A percentile compares a stretch with the other conserved stretches of the same genome.
phyloP scores from a whole-genome alignment of 352 stramenopile species.

The Globisporangium paddicum region DNA sequence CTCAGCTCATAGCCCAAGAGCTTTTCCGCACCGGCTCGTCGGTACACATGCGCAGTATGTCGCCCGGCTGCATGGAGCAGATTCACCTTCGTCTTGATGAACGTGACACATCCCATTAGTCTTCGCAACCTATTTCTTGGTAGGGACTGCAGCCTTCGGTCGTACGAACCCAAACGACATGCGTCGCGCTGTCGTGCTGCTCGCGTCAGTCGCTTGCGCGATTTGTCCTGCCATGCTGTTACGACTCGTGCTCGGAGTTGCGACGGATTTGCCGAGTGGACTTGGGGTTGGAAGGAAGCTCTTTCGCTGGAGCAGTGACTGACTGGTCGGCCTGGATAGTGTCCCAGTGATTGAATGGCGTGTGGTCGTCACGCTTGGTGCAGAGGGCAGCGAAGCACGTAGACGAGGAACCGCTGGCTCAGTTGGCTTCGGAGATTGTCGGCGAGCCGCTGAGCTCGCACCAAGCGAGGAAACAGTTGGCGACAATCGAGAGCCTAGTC shows the following conservation, averaged over 20 bases:
- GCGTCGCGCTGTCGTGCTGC: conserved; percentile 14
- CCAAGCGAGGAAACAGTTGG: conserved; percentile 1
- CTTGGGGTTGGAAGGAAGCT: conserved; percentile 21
- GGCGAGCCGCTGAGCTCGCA: conserved; percentile 9
- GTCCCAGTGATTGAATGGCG: conserved; percentile 1
- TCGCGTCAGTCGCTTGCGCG: conserved; percentile 8
- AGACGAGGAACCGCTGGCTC: not conserved
- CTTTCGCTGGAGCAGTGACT: conserved; percentile 17
- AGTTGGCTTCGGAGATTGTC: not conserved
- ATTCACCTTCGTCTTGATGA: conserved; percentile 94
- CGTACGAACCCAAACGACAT: conserved; percentile 32
- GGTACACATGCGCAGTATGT: conserved; percentile 95
- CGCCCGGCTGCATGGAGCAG: conserved; percentile 93
- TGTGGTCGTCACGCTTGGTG: not conserved
- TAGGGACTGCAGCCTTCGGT: conserved; percentile 9
- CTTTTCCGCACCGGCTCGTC: conserved; percentile 93
- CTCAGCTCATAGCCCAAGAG: conserved; percentile 95
- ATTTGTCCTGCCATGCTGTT: conserved; percentile 14
- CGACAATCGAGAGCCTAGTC: conserved; percentile 7
- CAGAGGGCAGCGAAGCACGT: conserved; percentile 7
- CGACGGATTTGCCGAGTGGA: not conserved
- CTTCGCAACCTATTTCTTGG: conserved; percentile 21
- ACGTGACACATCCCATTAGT: too few relatives aligned
- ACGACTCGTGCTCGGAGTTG: not conserved
- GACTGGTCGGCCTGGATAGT: not conserved